Percentiles rank a stretch among this genome's conserved stretches.
These are phyloP conservation scores for Xylaria sp. DNA, from an alignment of 2,329 filamentous ascomycete species.

Conservation along the genomic window DNA sequence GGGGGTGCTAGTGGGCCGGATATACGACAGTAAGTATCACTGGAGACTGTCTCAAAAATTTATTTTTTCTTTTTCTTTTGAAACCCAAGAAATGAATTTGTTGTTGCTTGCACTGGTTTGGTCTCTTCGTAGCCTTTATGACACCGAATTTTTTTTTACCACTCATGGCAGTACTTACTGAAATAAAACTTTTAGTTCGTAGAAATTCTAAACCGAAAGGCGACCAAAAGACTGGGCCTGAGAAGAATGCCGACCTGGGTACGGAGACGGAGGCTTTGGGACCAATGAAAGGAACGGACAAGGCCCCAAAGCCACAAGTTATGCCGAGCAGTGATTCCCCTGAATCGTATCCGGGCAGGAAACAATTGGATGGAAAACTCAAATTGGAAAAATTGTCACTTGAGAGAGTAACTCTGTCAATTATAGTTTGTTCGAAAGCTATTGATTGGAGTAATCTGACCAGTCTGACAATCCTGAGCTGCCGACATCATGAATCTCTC, in stretches of 20 bases:
- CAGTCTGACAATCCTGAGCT: conserved; percentile 78
- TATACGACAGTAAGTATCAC: conserved; percentile 67
- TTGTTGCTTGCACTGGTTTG: not conserved
- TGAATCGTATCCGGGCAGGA: conserved; percentile 36
- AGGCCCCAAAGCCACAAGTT: not conserved
- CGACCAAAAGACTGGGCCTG: conserved; percentile 29
- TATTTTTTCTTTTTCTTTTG: too few relatives aligned
- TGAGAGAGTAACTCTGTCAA: conserved; percentile 78
- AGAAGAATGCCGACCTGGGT: conserved; percentile 21
- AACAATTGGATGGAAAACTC: conserved; percentile 67
- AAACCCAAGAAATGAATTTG: not conserved
- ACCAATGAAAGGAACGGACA: not conserved
- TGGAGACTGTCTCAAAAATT: not conserved
- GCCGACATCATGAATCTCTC: conserved; percentile 76
- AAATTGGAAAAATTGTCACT: conserved; percentile 78
- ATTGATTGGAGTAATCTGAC: conserved; percentile 81
- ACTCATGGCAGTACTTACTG: conserved; percentile 5
- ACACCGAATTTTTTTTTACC: not conserved
- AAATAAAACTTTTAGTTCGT: conserved; percentile 26
- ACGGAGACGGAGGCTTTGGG: not conserved
- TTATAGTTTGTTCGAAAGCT: conserved; percentile 74
- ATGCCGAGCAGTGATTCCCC: not conserved
- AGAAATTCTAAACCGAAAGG: conserved; percentile 38
- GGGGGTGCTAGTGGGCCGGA: conserved; percentile 73
- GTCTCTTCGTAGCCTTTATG: not conserved